phyloP scores from a whole-genome alignment of 352 stramenopile genomes.

The Stramenopiles sp. region DNA sequence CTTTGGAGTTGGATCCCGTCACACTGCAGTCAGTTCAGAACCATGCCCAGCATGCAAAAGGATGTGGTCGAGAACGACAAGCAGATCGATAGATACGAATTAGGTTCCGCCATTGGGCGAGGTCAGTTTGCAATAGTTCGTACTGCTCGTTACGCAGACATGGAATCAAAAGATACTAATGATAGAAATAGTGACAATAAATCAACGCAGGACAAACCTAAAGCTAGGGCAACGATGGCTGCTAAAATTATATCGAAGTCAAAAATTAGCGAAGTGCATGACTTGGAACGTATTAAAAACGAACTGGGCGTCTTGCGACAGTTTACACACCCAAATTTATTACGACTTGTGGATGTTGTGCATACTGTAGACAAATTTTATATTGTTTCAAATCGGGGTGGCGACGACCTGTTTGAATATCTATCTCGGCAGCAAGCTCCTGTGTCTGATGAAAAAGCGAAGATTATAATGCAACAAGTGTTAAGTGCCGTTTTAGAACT shows the following conservation, averaged over 20 bases:
- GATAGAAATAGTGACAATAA: neutral
- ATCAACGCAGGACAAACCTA: neutral
- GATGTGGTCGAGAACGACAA: neutral
- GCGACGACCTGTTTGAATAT: slow-evolving; percentile 1
- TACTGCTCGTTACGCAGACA: neutral
- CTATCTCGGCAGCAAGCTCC: neutral
- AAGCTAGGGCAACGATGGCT: neutral
- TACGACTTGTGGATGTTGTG: neutral
- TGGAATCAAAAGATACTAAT: no score
- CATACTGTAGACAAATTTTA: slow-evolving; percentile 5
- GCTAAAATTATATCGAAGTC: neutral
- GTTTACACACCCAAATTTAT: neutral
- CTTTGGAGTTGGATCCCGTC: neutral
- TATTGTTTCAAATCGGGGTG: neutral
- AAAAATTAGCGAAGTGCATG: neutral
- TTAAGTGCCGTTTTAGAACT: neutral
- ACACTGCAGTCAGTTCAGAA: neutral
- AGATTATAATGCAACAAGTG: neutral
- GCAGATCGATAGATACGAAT: neutral
- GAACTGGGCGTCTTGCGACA: neutral
- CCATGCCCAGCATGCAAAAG: neutral
- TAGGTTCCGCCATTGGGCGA: neutral
- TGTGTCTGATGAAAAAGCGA: neutral
- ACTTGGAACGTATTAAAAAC: neutral
- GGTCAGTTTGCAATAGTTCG: neutral